Evolutionary conservation across 306 rosid genomes (phyloP).

Genomic region (Prunus kanzakura): DNA sequence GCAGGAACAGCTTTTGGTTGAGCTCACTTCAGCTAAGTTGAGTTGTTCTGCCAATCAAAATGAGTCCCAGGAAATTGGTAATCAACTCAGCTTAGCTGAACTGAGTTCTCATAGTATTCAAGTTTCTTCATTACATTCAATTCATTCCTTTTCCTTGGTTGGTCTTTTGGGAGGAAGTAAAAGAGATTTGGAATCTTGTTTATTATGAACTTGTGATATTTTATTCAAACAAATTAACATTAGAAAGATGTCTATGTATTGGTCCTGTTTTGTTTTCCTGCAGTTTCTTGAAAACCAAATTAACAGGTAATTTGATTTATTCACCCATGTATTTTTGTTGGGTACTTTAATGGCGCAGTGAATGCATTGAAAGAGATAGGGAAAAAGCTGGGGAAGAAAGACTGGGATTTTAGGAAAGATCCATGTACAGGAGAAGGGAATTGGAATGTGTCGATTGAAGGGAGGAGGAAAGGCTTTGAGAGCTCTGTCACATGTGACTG

Average conservation of each 20-base stretch:
- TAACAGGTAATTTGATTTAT: no score
- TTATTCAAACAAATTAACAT: not conserved
- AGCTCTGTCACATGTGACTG: conserved; percentile 62
- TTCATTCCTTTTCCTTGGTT: not conserved
- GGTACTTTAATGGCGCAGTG: conserved; percentile 36
- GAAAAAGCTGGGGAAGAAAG: conserved; percentile 72
- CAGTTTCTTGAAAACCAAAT: no score
- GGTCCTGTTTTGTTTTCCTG: no score
- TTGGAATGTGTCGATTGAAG: conserved; percentile 41
- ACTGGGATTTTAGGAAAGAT: conserved; percentile 76
- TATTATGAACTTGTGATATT: no score
- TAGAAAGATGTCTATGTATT: no score
- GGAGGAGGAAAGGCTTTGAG: conserved; percentile 45
- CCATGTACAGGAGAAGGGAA: conserved; percentile 75
- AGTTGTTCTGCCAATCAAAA: not conserved
- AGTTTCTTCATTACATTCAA: not conserved
- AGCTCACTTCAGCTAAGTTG: conserved; percentile 7
- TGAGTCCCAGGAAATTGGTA: not conserved
- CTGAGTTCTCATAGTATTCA: not conserved
- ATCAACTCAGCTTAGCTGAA: not conserved
- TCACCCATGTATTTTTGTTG: no score
- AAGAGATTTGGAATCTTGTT: not conserved
- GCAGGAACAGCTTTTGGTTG: not conserved
- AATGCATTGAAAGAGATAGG: conserved; percentile 66
- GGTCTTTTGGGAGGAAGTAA: not conserved